Percentiles rank a stretch among this genome's conserved stretches.
These are phyloP conservation scores for Aspergillus pseudoglaucus DNA, from an alignment of 2,329 filamentous ascomycete genomes.

Conservation along the genomic window DNA sequence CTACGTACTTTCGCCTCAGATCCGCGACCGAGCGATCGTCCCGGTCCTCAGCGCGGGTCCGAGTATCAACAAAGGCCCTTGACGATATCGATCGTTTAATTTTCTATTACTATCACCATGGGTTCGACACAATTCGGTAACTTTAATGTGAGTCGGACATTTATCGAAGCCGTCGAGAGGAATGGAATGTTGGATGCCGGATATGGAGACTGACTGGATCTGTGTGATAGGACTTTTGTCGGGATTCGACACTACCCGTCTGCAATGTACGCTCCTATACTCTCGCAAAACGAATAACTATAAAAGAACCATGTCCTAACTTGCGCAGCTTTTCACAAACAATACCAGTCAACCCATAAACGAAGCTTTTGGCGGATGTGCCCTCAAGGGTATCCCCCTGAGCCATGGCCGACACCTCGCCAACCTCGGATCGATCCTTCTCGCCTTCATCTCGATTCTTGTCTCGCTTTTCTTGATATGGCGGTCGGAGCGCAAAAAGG, in stretches of 20 bases:
- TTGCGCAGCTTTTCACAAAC: constrained; percentile 56
- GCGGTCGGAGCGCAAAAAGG: constrained; percentile 80
- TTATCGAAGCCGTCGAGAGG: constrained; percentile 4
- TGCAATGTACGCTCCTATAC: constrained; percentile 63
- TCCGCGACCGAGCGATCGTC: constrained; percentile 19
- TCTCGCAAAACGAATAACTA: constrained; percentile 1
- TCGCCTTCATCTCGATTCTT: constrained; percentile 71
- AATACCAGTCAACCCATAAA: constrained; percentile 52
- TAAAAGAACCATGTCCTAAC: constrained; percentile 9
- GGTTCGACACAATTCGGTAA: constrained; percentile 53
- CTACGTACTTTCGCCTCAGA: constrained; percentile 4
- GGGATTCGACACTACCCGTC: constrained; percentile 72
- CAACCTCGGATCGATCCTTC: constrained; percentile 87
- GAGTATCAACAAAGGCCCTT: constrained; percentile 5
- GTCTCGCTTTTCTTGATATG: constrained; percentile 62
- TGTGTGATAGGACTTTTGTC: constrained; percentile 64
- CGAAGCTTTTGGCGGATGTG: constrained; percentile 61
- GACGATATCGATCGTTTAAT: neutral
- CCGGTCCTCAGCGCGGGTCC: constrained; percentile 19
- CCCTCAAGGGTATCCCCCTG: constrained; percentile 67
- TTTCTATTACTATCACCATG: constrained; percentile 25
- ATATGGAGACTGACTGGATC: constrained; percentile 1
- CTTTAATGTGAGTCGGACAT: constrained; percentile 45
- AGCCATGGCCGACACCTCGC: constrained; percentile 61
- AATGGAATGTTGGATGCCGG: neutral